Evolutionary conservation across 2,329 filamentous ascomycete genomes (phyloP).

Genomic region (Chalara sp.): DNA sequence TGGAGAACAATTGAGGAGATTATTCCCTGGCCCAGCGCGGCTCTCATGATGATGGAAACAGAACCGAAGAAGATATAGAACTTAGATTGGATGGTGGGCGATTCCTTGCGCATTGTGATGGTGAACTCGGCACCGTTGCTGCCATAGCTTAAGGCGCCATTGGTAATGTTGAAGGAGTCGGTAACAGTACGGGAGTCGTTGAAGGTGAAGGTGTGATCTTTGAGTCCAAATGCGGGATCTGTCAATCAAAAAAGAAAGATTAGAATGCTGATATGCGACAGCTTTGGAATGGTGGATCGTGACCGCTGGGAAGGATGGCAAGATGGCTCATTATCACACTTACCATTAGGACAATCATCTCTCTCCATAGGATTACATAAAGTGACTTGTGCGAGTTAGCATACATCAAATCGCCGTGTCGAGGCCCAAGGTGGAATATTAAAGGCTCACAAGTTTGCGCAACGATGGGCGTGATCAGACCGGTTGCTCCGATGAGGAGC

Average conservation of each 20-base stretch:
- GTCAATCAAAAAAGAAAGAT: conserved; percentile 21
- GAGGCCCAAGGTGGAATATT: background rate
- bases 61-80: conserved; percentile 86
- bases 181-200: conserved; percentile 45
- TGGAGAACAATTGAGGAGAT: conserved; percentile 78
- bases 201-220: conserved; percentile 54
- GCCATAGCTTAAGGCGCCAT: conserved; percentile 57
- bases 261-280: conserved; percentile 1
- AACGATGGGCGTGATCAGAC: conserved; percentile 34
- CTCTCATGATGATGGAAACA: conserved; percentile 72
- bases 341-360: conserved; percentile 50
- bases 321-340: background rate
- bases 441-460: conserved; percentile 59
- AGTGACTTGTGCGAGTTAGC: conserved; percentile 32
- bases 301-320: no score
- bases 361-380: conserved; percentile 68
- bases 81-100: conserved; percentile 70
- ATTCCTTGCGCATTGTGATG: conserved; percentile 63
- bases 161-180: conserved; percentile 63
- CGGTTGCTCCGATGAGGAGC: conserved; percentile 14
- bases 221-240: conserved; percentile 62
- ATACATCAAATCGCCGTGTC: no score
- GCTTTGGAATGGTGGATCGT: no score
- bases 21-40: conserved; percentile 66
- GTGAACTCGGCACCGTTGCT: conserved; percentile 64